phyloP scores from a whole-genome alignment of 176 grass and related monocot species.

The Paspalum notatum region DNA sequence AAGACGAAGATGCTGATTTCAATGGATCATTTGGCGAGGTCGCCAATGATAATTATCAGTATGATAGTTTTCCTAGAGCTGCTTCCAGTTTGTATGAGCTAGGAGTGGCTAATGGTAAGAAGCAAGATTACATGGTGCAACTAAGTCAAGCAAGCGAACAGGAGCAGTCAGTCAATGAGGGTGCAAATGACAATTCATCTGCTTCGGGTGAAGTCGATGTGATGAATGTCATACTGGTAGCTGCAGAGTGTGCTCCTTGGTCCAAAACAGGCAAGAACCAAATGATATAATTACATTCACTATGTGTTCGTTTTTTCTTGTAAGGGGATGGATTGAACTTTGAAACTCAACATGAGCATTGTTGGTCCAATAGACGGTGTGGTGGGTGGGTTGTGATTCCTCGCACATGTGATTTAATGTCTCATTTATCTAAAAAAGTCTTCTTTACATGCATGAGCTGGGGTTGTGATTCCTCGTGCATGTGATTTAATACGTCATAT shows the following conservation, averaged over 20 bases:
- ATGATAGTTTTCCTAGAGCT: slow-evolving; percentile 42
- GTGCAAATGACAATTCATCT: slow-evolving; percentile 48
- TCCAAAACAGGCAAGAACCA: slow-evolving; percentile 89
- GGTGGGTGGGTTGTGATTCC: not conserved
- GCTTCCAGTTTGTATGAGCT: slow-evolving; percentile 39
- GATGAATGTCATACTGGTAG: slow-evolving; percentile 84
- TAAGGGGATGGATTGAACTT: not conserved
- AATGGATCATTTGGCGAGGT: slow-evolving; percentile 46
- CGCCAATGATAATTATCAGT: slow-evolving; percentile 35
- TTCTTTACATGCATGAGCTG: not conserved
- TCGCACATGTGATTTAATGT: not conserved
- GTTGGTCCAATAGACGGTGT: not conserved
- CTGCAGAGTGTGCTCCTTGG: slow-evolving; percentile 95
- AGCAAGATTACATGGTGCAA: slow-evolving; percentile 28
- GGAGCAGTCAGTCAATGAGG: slow-evolving; percentile 41
- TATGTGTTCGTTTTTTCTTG: not conserved
- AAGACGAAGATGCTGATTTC: slow-evolving; percentile 37
- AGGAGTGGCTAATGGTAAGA: slow-evolving; percentile 43
- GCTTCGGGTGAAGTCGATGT: slow-evolving; percentile 51
- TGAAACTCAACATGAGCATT: slow-evolving; percentile 23
- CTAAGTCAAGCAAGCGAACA: slow-evolving; percentile 36
- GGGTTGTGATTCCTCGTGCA: not conserved
- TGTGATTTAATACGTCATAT: no score
- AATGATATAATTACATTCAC: slow-evolving; percentile 23
- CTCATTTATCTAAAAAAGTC: no score